Conservation (phyloP, 805 yeast species). For the Saturnispora kantuleensis region DNA sequence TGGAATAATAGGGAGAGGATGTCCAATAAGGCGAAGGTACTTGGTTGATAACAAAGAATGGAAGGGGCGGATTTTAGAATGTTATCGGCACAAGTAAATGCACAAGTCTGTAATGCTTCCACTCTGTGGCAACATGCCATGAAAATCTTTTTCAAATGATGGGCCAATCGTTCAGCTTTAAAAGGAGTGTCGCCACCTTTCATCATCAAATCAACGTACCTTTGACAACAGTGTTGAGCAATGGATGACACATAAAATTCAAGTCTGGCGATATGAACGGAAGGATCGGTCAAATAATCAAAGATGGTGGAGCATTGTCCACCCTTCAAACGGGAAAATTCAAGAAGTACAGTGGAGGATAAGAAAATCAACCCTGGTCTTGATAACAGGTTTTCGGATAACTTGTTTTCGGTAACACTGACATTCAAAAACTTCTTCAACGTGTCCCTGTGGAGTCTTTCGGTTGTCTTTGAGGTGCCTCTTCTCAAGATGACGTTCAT, state of each 20-base stretch:
- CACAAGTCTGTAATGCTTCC: slow-evolving; percentile 63
- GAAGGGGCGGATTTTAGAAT: slow-evolving; percentile 64
- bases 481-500: slow-evolving; percentile 83
- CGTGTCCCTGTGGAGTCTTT: slow-evolving; percentile 61
- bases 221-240: slow-evolving; percentile 47
- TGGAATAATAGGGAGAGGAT: slow-evolving; percentile 67
- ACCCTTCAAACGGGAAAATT: slow-evolving; percentile 62
- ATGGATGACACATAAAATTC: slow-evolving; percentile 60
- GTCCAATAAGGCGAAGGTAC: slow-evolving; percentile 74
- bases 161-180: slow-evolving; percentile 48
- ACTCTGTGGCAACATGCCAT: slow-evolving; percentile 72
- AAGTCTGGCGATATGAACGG: slow-evolving; percentile 56
- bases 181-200: slow-evolving; percentile 46
- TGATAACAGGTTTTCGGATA: slow-evolving; percentile 37
- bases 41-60: slow-evolving; percentile 60
- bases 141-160: slow-evolving; percentile 59
- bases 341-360: slow-evolving; percentile 72
- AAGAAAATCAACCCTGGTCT: slow-evolving; percentile 79
- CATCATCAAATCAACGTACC: slow-evolving; percentile 43
- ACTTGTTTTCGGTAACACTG: slow-evolving; percentile 36
- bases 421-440: slow-evolving; percentile 40
- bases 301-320: slow-evolving; percentile 78
- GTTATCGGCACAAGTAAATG: slow-evolving; percentile 65
- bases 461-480: slow-evolving; percentile 75
- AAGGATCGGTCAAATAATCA: slow-evolving; percentile 79